Base-by-base conservation (phyloP, 805 yeast species). In the Candida nonsorbophila region DNA sequence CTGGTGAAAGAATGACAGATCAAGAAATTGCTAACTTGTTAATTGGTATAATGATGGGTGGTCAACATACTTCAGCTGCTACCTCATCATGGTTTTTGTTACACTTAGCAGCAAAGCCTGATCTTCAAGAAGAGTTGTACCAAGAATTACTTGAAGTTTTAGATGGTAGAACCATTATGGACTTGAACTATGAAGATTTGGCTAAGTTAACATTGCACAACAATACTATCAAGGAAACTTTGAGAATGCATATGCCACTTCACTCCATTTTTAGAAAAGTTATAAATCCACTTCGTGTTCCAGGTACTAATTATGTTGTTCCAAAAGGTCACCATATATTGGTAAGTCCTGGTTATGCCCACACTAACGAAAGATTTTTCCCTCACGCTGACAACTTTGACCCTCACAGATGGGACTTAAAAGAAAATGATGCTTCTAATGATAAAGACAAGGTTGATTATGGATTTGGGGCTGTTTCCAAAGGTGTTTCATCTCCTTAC, bases 61-160 rank as follows among this genome's bases (percentile, higher is more conserved):
- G 98, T 40, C 98, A 92, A 67, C 98, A 92, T 59, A 92, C 98
- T 16, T 83, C 95, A 40, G 92, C 97, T 24, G 74, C 97, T 14
- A 92, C 98, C 14, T 84, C 95, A 22, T 83, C 97, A 11, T 92
- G 98, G 98, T 78, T 79, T 50, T 66, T 92, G 51, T 71, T 92
- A 41, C 97, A 92, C 53, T 70, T 92, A 38, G 97, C 87, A 42
- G 94, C 82, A 47, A 69, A 76, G 48, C 94, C 94, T 25, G 82
- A 84, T 22, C 63, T 90, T 37, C 96, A 86, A 65, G 83, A 88
- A 35, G 83, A 79, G 51, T 58, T 92, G 28, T 82, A 71, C 53
- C 59, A 74, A 37, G 97, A 92, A 62, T 80, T 88, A 49, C 64
- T 70, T 49, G 49, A 61, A 2, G 82, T 84, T 2, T 60, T 84